phyloP scores from a whole-genome alignment of 2,329 filamentous ascomycete genomes.

The Microcera coccophila region DNA sequence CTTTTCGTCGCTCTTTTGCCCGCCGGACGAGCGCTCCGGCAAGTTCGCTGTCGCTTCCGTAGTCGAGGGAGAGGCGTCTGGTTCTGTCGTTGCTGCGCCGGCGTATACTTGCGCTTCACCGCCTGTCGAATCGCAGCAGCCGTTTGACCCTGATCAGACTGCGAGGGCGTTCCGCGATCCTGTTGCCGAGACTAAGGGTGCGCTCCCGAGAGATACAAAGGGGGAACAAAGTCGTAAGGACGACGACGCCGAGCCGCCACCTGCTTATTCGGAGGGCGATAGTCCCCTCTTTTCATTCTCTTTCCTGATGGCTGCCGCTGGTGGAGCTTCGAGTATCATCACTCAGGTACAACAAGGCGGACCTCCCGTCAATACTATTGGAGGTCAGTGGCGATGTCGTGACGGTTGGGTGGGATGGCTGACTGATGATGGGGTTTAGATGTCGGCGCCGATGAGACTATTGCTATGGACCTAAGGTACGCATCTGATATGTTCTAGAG shows the following conservation, averaged over 20 bases:
- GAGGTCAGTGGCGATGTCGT: conserved; percentile 54
- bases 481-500: conserved; percentile 18
- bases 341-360: conserved; percentile 97
- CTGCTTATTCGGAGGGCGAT: conserved; percentile 90
- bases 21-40: conserved; percentile 26
- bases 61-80: conserved; percentile 29
- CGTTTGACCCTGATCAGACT: conserved; percentile 35
- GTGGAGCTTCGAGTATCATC: conserved; percentile 96
- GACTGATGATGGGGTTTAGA: conserved; percentile 41
- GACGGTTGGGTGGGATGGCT: conserved; percentile 1
- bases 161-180: conserved; percentile 46
- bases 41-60: conserved; percentile 31
- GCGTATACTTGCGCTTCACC: conserved; percentile 43
- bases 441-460: conserved; percentile 87
- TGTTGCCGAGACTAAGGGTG: conserved; percentile 75
- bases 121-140: conserved; percentile 30
- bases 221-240: conserved; percentile 69
- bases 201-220: conserved; percentile 78
- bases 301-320: conserved; percentile 97
- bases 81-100: conserved; percentile 44
- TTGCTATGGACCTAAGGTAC: conserved; percentile 90
- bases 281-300: conserved; percentile 90
- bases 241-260: conserved; percentile 86
- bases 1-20: conserved; percentile 58
- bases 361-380: conserved; percentile 82